Percentiles rank a stretch among this genome's conserved stretches.
These are phyloP conservation scores for Cordyceps farinosa DNA, from an alignment of 2,329 filamentous ascomycete species.

Conservation along the genomic window DNA sequence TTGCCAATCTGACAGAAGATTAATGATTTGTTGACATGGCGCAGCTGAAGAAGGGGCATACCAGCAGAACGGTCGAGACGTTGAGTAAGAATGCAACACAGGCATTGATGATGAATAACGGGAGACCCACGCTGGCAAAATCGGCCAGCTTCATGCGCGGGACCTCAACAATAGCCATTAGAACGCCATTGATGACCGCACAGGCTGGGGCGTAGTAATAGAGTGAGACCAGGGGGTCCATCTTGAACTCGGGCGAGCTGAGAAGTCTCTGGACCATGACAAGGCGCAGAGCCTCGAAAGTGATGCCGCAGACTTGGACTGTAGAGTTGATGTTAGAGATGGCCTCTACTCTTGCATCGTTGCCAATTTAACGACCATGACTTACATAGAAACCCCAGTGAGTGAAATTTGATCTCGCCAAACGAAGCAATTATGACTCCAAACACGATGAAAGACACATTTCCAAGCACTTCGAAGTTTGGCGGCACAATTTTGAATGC, in stretches of 20 bases:
- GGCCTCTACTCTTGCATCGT: no score
- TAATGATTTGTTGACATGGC: constrained; percentile 26
- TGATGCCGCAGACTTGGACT: constrained; percentile 67
- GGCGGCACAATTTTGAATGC: constrained; percentile 77
- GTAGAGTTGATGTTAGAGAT: not conserved
- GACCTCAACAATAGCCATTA: constrained; percentile 71
- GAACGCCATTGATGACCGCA: constrained; percentile 73
- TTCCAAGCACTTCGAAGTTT: constrained; percentile 82
- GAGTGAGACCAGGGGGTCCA: constrained; percentile 83
- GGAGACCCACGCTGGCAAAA: constrained; percentile 68
- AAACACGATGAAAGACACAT: constrained; percentile 90
- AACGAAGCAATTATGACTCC: constrained; percentile 93
- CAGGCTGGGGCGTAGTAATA: constrained; percentile 89
- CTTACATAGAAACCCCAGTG: constrained; percentile 67
- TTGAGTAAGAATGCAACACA: constrained; percentile 77
- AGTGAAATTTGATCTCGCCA: constrained; percentile 91
- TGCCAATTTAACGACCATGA: not conserved
- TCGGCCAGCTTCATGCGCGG: constrained; percentile 66
- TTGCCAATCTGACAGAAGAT: constrained; percentile 67
- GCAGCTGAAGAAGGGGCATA: constrained; percentile 43
- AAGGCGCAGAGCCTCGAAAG: constrained; percentile 78
- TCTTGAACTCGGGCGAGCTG: constrained; percentile 82
- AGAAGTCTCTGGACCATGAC: constrained; percentile 82
- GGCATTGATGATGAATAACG: constrained; percentile 71
- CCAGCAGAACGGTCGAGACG: constrained; percentile 80